Conservation (phyloP, 257 asterid species). For the Solanum dulcamara region DNA sequence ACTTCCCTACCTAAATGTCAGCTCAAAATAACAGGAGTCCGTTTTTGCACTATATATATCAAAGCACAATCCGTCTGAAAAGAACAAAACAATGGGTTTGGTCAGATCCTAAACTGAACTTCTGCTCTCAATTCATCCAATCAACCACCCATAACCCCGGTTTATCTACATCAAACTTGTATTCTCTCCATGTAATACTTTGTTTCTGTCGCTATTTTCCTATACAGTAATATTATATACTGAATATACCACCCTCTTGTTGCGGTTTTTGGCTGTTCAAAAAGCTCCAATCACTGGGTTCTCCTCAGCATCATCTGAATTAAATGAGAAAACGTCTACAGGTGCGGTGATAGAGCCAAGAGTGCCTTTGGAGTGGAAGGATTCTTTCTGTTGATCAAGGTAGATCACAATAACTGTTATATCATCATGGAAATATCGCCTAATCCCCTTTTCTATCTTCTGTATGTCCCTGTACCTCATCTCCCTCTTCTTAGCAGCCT, state of each 20-base stretch:
- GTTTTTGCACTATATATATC: not conserved
- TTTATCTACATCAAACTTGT: not conserved
- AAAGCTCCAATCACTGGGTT: slow-evolving; percentile 20
- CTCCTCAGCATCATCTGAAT: slow-evolving; percentile 39
- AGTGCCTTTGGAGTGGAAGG: slow-evolving; percentile 15
- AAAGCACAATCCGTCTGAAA: not conserved
- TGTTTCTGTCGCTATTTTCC: not conserved
- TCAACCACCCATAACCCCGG: not conserved
- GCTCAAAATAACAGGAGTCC: not conserved
- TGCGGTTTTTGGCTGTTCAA: slow-evolving; percentile 4
- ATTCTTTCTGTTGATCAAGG: slow-evolving; percentile 41
- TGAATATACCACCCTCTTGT: not conserved
- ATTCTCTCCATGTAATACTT: not conserved
- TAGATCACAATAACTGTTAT: slow-evolving; percentile 71
- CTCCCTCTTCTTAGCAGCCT: slow-evolving; percentile 92
- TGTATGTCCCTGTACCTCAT: slow-evolving; percentile 59
- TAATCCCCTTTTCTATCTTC: slow-evolving; percentile 73
- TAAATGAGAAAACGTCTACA: slow-evolving; percentile 54
- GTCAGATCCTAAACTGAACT: not conserved
- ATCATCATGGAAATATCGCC: slow-evolving; percentile 95
- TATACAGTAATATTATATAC: not conserved
- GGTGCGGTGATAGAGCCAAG: slow-evolving; percentile 49
- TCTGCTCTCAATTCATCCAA: not conserved
- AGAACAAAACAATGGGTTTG: not conserved
- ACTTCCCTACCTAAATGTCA: not conserved